These are phyloP conservation scores for Hymenochaete sp. DNA, from an alignment of 1,284 basidiomycete genomes.

Conservation along the genomic window DNA sequence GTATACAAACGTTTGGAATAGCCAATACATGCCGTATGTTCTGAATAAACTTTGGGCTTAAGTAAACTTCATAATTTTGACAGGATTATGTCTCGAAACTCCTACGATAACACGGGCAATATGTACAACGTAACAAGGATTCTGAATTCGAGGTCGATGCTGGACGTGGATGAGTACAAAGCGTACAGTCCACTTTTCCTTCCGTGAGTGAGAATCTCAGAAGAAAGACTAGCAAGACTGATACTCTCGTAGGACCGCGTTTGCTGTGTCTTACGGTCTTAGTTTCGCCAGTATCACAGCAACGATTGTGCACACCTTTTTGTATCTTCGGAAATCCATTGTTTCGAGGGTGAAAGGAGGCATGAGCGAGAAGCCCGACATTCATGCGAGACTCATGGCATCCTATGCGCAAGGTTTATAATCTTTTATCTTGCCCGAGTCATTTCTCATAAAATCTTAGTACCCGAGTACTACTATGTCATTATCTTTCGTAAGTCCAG, in stretches of 20 bases:
- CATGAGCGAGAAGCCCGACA: constrained; percentile 71
- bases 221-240: neutral
- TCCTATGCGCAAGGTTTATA: constrained; percentile 47
- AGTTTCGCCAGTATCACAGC: constrained; percentile 53
- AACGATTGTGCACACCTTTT: constrained; percentile 65
- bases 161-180: constrained; percentile 45
- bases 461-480: constrained; percentile 68
- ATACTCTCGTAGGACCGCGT: constrained; percentile 33
- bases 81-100: constrained; percentile 43
- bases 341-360: constrained; percentile 55
- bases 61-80: neutral
- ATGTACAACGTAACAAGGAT: constrained; percentile 51
- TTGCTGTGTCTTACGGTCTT: constrained; percentile 56
- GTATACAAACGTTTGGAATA: constrained; percentile 33
- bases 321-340: constrained; percentile 80
- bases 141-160: constrained; percentile 40
- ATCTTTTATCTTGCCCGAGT: neutral
- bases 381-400: constrained; percentile 79
- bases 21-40: constrained; percentile 31
- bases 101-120: constrained; percentile 49
- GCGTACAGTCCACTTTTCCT: constrained; percentile 57
- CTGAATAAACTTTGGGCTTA: neutral
- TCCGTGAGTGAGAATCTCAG: constrained; percentile 28
- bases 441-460: constrained; percentile 21
- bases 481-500: constrained; percentile 36